These are phyloP conservation scores for Enterocytospora artemiae DNA, from an alignment of 371 early-diverging fungal genomes.

Conservation along the genomic window DNA sequence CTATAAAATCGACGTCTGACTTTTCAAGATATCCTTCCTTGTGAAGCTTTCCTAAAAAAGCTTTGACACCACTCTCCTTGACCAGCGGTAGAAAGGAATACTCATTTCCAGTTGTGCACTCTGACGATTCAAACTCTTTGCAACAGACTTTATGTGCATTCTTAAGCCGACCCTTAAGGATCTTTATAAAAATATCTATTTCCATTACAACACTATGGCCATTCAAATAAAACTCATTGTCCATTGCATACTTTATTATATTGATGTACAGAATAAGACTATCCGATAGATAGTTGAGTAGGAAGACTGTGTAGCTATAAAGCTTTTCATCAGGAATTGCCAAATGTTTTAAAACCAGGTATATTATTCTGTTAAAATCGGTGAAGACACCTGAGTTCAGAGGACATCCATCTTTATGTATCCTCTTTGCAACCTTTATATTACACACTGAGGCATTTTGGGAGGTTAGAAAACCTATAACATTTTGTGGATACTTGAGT, in stretches of 20 bases:
- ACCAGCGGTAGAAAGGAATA: too few relatives aligned
- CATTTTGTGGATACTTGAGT: not conserved
- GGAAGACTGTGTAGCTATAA: not conserved
- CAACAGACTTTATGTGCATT: too few relatives aligned
- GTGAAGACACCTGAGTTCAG: not conserved
- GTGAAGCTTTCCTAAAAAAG: too few relatives aligned
- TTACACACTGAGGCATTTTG: not conserved
- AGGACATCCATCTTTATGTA: slow-evolving; percentile 9
- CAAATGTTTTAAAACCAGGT: slow-evolving; percentile 12
- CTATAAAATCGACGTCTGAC: too few relatives aligned
- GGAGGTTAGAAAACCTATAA: not conserved
- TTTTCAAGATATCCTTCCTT: too few relatives aligned
- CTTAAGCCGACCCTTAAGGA: too few relatives aligned
- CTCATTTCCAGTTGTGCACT: too few relatives aligned
- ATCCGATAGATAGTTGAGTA: slow-evolving; percentile 9
- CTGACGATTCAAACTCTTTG: too few relatives aligned
- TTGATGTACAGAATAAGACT: slow-evolving; percentile 5
- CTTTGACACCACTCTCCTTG: too few relatives aligned
- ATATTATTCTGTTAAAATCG: slow-evolving; percentile 10
- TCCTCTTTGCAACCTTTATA: not conserved
- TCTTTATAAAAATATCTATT: too few relatives aligned
- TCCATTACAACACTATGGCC: too few relatives aligned
- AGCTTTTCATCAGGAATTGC: not conserved
- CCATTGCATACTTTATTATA: not conserved
- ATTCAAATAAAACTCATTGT: too few relatives aligned